Base-by-base conservation (phyloP, 2,329 filamentous ascomycete species). In the Talaromyces sp. region DNA sequence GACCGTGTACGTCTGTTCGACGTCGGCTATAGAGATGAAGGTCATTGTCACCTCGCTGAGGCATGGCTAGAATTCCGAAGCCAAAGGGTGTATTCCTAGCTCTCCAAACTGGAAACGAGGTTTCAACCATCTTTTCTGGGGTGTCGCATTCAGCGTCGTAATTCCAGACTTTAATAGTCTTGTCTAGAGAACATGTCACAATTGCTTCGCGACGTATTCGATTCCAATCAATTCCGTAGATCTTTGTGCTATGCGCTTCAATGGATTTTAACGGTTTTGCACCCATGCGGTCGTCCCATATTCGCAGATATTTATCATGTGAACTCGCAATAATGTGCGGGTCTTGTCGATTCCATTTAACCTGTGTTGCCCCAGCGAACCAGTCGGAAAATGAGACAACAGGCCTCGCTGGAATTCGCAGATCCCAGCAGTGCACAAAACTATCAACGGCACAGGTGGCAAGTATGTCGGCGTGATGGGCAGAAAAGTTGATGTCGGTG, bases 151-250 rank as follows among this genome's bases (percentile, higher is more conserved):
- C 81, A 19, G 83, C 79, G 1, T 79, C 81, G 67, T 92, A 91
- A 72, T 96, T 89, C 93, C 93, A 97, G 65, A 96, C 89, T 71
- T 96, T 96, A 75, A 97, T 93, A 46, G 89, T 96, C 71, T 89
- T 91, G 71, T 97, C 93, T 55, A 97, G 79, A 1, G 93, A 96
- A 74, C 93, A 97, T 2, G 93, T 97, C 6, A 91, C 86, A 56
- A 97, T 80, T 38, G 86, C 87, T 10, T 85, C 88, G 1, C 86
- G 77, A 54, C 87, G 82, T 13, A 88, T 89, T 56, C 93, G 85
- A 70, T 96, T 96, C 93, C 93, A 97, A 75, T 97, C 93, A 35
- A 97, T 81, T 29, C 93, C 93, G 71, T 97, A 97, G 62, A 97
- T 96, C 75, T 96, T 97, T 41, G 92, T 96, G 32, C 85, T 86